These are phyloP conservation scores for Periconia sp. DNA, from an alignment of 2,329 filamentous ascomycete species.

Conservation along the genomic window DNA sequence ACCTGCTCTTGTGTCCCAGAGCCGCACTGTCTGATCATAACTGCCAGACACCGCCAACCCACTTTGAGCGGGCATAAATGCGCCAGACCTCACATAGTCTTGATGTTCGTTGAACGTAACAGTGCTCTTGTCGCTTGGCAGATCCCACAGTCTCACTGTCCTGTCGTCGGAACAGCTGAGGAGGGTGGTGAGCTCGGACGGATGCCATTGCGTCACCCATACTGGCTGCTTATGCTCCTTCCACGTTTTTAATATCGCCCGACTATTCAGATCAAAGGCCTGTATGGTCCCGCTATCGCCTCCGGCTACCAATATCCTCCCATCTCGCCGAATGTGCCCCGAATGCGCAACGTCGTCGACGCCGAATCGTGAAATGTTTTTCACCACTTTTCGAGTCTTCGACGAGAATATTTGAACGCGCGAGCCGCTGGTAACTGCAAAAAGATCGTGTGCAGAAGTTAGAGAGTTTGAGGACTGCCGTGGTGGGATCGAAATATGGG, in stretches of 20 bases:
- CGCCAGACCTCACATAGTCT: slow-evolving; percentile 89
- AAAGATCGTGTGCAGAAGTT: slow-evolving; percentile 65
- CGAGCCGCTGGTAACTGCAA: slow-evolving; percentile 93
- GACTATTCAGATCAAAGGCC: slow-evolving; percentile 88
- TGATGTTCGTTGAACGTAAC: slow-evolving; percentile 83
- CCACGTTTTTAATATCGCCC: slow-evolving; percentile 96
- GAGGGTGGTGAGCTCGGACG: slow-evolving; percentile 80
- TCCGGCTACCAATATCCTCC: slow-evolving; percentile 85
- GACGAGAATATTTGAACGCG: slow-evolving; percentile 93
- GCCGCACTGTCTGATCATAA: slow-evolving; percentile 90
- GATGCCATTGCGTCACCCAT: slow-evolving; percentile 91
- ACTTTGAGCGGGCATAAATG: slow-evolving; percentile 78
- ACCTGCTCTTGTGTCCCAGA: slow-evolving; percentile 88
- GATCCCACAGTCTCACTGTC: slow-evolving; percentile 92
- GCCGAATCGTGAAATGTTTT: slow-evolving; percentile 88
- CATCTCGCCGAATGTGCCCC: slow-evolving; percentile 87
- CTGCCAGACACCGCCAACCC: slow-evolving; percentile 83
- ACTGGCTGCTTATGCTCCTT: slow-evolving; percentile 91
- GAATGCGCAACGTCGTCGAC: slow-evolving; percentile 84
- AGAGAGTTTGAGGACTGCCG: slow-evolving; percentile 46
- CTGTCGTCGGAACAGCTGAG: slow-evolving; percentile 92
- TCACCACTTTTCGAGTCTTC: slow-evolving; percentile 87
- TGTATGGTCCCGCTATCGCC: slow-evolving; percentile 93
- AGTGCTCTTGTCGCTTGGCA: slow-evolving; percentile 78
- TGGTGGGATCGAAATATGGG: slow-evolving; percentile 79